Evolutionary conservation across 331 rosid genomes (phyloP).

Genomic region (Pyracantha coccinea): DNA sequence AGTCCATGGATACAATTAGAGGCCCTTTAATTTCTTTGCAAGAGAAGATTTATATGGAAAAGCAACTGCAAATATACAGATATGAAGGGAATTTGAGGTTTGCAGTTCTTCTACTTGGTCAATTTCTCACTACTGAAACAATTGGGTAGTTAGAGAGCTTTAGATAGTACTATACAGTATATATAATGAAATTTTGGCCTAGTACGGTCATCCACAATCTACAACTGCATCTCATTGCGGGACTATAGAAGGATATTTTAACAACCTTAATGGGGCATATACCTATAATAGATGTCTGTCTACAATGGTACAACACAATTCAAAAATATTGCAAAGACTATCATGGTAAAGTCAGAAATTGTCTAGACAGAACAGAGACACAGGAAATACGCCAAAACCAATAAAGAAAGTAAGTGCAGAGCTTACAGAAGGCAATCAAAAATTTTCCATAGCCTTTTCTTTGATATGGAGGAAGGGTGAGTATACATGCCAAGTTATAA

Average conservation of each 20-base stretch:
- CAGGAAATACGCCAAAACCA: background rate
- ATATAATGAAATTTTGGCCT: background rate
- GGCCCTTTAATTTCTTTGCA: background rate
- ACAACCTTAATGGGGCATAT: background rate
- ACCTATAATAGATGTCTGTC: background rate
- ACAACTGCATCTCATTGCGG: background rate
- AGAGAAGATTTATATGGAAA: background rate
- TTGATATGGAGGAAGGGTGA: slow-evolving; percentile 98
- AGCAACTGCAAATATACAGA: background rate
- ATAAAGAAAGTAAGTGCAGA: background rate
- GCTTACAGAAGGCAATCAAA: slow-evolving; percentile 94
- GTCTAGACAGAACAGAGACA: background rate
- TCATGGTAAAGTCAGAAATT: background rate
- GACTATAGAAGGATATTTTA: background rate
- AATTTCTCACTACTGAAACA: background rate
- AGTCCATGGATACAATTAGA: background rate
- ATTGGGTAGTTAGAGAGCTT: background rate
- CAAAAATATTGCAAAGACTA: background rate
- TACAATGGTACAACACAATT: background rate
- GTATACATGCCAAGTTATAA: slow-evolving; percentile 94
- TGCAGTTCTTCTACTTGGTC: background rate
- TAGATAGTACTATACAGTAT: background rate
- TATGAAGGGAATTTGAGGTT: background rate
- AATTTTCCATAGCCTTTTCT: slow-evolving; percentile 99
- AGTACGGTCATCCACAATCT: background rate